Percentiles rank a stretch among this genome's conserved stretches.
Evolutionary conservation across 2,329 filamentous ascomycete genomes (phyloP).

Genomic region (Trichoderma sp.): DNA sequence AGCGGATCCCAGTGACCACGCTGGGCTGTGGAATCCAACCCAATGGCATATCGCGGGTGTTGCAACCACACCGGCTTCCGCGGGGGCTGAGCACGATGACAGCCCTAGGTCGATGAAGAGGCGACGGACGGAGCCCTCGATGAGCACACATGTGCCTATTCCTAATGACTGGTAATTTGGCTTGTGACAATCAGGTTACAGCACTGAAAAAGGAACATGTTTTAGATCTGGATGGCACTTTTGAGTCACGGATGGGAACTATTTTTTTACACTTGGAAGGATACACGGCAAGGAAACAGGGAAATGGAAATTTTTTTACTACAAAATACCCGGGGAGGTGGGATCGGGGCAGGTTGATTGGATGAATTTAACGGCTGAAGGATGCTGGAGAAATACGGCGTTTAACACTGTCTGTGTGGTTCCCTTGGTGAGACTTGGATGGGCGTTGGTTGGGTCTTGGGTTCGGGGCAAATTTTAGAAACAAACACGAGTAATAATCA

Average conservation of each 20-base stretch:
- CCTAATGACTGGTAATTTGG: slow-evolving; percentile 35
- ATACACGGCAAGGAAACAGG: neutral
- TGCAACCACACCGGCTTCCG: slow-evolving; percentile 28
- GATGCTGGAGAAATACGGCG: slow-evolving; percentile 1
- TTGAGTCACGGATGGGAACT: neutral
- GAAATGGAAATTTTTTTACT: neutral
- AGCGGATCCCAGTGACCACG: slow-evolving; percentile 34
- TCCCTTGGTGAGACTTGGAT: neutral
- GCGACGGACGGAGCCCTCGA: slow-evolving; percentile 31
- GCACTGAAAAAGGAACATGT: neutral
- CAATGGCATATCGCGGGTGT: slow-evolving; percentile 37
- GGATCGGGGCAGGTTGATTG: neutral
- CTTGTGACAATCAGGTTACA: neutral
- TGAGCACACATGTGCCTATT: slow-evolving; percentile 37
- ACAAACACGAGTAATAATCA: slow-evolving; percentile 18
- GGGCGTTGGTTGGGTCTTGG: neutral
- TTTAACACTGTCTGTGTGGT: slow-evolving; percentile 4
- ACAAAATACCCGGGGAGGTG: neutral
- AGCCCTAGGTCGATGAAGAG: slow-evolving; percentile 43
- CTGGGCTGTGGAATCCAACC: slow-evolving; percentile 39
- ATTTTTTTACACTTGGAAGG: neutral
- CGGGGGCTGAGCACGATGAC: slow-evolving; percentile 33
- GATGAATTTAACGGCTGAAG: neutral
- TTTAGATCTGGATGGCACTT: neutral
- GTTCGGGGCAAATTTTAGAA: neutral